Percentiles rank a stretch among this genome's conserved stretches.
phyloP scores from a whole-genome alignment of 1,284 basidiomycete species.

The Melampsora larici-populina region DNA sequence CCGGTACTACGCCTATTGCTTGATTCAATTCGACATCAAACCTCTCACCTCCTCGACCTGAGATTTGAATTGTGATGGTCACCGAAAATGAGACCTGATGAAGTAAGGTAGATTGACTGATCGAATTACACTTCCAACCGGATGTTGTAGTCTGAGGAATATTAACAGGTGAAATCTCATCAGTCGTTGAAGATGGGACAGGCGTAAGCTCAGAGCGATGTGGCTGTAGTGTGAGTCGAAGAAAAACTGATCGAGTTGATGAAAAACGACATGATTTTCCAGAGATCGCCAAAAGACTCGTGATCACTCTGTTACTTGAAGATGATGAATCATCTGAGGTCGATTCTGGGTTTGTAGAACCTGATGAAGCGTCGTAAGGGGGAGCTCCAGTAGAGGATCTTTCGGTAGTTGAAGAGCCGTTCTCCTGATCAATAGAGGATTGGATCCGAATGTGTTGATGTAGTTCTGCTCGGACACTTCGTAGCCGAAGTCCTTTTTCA shows the following conservation, averaged over 20 bases:
- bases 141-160: background rate
- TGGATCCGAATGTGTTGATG: constrained; percentile 23
- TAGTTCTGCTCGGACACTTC: constrained; percentile 25
- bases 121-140: constrained; percentile 3
- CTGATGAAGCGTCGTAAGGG: background rate
- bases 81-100: constrained; percentile 27
- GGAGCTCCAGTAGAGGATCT: background rate
- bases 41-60: constrained; percentile 10
- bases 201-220: background rate
- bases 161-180: background rate
- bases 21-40: constrained; percentile 6
- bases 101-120: constrained; percentile 23
- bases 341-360: background rate
- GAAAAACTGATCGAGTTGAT: constrained; percentile 22
- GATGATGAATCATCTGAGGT: background rate
- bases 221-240: constrained; percentile 17
- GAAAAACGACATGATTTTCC: constrained; percentile 37
- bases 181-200: background rate
- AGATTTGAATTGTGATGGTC: constrained; percentile 6
- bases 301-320: background rate
- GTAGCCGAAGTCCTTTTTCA: constrained; percentile 28
- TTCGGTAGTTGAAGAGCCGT: background rate
- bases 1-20: constrained; percentile 10
- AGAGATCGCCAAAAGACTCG: constrained; percentile 24
- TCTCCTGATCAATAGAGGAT: background rate